Percentiles rank a stretch among this genome's conserved stretches.
phyloP scores from a whole-genome alignment of 352 stramenopile genomes.

The Phytophthora europaea region DNA sequence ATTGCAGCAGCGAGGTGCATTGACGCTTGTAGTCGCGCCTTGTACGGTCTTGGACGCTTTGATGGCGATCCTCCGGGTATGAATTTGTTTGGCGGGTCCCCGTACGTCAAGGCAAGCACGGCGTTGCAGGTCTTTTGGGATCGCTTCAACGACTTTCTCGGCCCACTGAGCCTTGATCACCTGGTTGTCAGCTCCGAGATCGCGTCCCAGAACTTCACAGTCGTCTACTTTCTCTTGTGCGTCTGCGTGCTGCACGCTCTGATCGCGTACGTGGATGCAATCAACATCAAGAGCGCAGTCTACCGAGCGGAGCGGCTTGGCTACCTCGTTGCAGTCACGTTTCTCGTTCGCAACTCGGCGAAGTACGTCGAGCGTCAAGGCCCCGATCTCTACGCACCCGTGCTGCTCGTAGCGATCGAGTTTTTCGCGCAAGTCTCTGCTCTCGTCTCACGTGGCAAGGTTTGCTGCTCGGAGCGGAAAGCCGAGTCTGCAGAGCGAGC shows the following conservation, averaged over 20 bases:
- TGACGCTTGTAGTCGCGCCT: conserved; percentile 23
- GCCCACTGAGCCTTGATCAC: conserved; percentile 26
- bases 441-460: conserved; percentile 7
- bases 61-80: conserved; percentile 2
- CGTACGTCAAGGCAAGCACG: conserved; percentile 29
- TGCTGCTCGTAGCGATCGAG: conserved; percentile 25
- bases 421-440: conserved; percentile 17
- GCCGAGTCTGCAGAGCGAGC: not conserved
- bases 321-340: conserved; percentile 28
- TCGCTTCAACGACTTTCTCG: conserved; percentile 38
- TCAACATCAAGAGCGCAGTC: conserved; percentile 21
- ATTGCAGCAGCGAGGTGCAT: conserved; percentile 20
- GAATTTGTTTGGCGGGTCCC: conserved; percentile 18
- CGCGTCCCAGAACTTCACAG: conserved; percentile 23
- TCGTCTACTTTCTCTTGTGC: conserved; percentile 32
- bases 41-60: conserved; percentile 15
- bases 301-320: conserved; percentile 30
- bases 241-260: conserved; percentile 30
- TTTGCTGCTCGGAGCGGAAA: not conserved
- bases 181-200: conserved; percentile 14
- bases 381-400: conserved; percentile 19
- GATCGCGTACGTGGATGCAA: conserved; percentile 30
- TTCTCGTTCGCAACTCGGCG: conserved; percentile 19
- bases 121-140: conserved; percentile 37
- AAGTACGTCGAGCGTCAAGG: conserved; percentile 26